Conservation (phyloP, 225 moss, liverwort and hornwort species). For the Pseudoscleropodium purum region DNA sequence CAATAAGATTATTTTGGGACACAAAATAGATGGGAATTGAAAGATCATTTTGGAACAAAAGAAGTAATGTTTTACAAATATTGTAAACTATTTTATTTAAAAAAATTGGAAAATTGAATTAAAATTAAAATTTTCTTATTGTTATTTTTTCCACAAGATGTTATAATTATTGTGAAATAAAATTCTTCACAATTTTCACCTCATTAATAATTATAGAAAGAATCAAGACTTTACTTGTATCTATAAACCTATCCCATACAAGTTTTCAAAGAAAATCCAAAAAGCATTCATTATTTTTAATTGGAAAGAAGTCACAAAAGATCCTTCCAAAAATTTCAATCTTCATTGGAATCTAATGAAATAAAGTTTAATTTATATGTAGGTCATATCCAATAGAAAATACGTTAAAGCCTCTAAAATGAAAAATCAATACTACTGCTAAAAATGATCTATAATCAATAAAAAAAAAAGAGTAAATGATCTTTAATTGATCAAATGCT, state of each 20-base stretch:
- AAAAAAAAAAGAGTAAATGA: no score
- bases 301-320: fast-evolving
- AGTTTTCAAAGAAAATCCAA: background rate
- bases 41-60: no score
- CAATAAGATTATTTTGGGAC: no score
- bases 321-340: background rate
- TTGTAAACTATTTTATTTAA: background rate
- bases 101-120: fast-evolving
- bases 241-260: no score
- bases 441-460: no score
- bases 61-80: background rate
- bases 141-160: background rate
- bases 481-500: background rate
- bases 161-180: background rate
- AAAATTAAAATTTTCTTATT: no score
- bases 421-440: background rate
- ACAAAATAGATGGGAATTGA: no score
- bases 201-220: background rate
- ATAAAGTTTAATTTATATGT: background rate
- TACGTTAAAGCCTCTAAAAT: background rate
- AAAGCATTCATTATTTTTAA: background rate
- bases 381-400: background rate
- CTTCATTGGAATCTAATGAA: background rate
- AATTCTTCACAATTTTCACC: background rate
- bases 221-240: background rate